Percentiles rank a stretch among this genome's conserved stretches.
Evolutionary conservation across 805 yeast genomes (phyloP).

Genomic region (Candida sithepensis): DNA sequence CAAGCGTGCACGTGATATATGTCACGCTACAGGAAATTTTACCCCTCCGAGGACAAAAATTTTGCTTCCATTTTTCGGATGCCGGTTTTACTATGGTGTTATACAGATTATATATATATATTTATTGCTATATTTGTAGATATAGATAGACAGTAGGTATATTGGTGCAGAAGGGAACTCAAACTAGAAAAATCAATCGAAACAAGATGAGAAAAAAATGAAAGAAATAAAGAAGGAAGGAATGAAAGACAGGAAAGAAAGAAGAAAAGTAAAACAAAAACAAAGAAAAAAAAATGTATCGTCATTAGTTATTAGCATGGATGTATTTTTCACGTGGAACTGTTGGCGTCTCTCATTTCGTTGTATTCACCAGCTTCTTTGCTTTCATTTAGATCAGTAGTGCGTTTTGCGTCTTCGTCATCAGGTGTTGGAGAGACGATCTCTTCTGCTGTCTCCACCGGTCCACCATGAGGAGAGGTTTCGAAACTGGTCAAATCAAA

Average conservation of each 20-base stretch:
- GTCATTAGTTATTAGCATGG: background rate
- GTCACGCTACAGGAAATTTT: background rate
- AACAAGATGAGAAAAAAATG: background rate
- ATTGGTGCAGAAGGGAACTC: no score
- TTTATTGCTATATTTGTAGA: background rate
- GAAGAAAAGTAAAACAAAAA: background rate
- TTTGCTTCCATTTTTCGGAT: background rate
- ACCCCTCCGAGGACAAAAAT: background rate
- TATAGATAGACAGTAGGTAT: background rate
- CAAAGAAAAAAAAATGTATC: background rate
- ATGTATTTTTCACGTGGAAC: background rate
- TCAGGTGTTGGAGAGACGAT: background rate
- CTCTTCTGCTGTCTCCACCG: slow-evolving; percentile 5
- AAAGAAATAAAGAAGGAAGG: background rate
- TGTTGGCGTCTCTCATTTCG: background rate
- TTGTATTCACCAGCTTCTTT: slow-evolving; percentile 1
- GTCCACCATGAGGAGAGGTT: slow-evolving; percentile 7
- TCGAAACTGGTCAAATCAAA: slow-evolving; percentile 33
- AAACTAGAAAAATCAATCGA: background rate
- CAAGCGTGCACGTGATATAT: background rate
- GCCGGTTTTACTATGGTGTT: no score
- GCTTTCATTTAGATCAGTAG: background rate
- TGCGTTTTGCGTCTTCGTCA: background rate
- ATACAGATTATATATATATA: no score
- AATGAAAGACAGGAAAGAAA: background rate